phyloP scores from a whole-genome alignment of 2,329 filamentous ascomycete genomes.

The Aspergillus sp. region DNA sequence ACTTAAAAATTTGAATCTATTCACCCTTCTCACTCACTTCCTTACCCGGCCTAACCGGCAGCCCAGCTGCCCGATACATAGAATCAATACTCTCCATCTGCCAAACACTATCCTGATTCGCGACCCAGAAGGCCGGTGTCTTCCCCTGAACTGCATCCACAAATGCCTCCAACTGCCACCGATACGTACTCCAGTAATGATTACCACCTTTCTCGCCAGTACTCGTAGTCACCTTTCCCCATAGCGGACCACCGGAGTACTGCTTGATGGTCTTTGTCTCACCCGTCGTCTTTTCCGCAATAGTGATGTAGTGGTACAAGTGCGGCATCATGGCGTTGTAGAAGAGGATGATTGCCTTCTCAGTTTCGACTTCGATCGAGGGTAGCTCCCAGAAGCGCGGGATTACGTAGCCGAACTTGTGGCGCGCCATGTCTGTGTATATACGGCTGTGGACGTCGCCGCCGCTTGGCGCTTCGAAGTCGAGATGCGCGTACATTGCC shows the following conservation, averaged over 20 bases:
- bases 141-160: conserved; percentile 38
- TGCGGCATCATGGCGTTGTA: conserved; percentile 31
- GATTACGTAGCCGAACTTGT: conserved; percentile 15
- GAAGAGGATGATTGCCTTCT: conserved; percentile 23
- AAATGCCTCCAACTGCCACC: conserved; percentile 46
- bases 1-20: background rate
- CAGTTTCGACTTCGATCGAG: conserved; percentile 26
- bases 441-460: conserved; percentile 21
- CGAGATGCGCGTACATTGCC: conserved; percentile 24
- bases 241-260: conserved; percentile 23
- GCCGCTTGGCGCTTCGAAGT: conserved; percentile 16
- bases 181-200: conserved; percentile 40
- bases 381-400: conserved; percentile 28
- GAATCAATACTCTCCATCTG: conserved; percentile 33
- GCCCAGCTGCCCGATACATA: conserved; percentile 15
- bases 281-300: conserved; percentile 23
- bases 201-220: conserved; percentile 21
- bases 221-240: conserved; percentile 22
- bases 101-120: conserved; percentile 37
- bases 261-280: conserved; percentile 15
- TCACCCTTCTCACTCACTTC: background rate
- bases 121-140: conserved; percentile 31
- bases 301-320: conserved; percentile 27
- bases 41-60: conserved; percentile 10
- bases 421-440: conserved; percentile 25